Evolutionary conservation across 2,329 filamentous ascomycete species (phyloP).

Genomic region (Fusarium nisikadoi): DNA sequence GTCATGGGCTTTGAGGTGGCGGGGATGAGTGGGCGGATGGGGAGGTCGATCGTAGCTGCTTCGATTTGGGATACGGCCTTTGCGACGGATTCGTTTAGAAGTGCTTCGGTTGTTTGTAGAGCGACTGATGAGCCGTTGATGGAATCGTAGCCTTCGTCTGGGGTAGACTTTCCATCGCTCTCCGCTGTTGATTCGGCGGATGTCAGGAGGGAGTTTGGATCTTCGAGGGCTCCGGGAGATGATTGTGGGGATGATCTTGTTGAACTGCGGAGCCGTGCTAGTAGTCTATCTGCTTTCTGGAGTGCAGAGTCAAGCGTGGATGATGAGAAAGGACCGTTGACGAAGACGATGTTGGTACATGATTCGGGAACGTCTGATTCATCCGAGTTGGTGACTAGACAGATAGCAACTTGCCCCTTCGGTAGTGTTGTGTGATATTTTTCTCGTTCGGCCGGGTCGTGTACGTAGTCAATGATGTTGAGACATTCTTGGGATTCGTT

Average conservation of each 20-base stretch:
- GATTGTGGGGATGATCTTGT: fast-evolving
- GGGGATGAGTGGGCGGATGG: background rate
- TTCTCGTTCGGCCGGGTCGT: conserved; percentile 5
- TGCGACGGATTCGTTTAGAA: background rate
- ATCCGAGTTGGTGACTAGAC: conserved; percentile 19
- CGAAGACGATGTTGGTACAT: conserved; percentile 22
- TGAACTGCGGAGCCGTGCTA: background rate
- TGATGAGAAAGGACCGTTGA: conserved; percentile 18
- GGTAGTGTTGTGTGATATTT: conserved; percentile 1
- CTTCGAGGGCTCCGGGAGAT: background rate
- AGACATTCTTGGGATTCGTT: conserved; percentile 6
- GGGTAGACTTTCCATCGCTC: background rate
- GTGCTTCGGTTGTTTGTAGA: background rate
- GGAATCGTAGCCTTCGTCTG: conserved; percentile 11
- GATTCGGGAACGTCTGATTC: background rate
- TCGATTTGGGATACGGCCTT: background rate
- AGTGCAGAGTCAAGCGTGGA: conserved; percentile 22
- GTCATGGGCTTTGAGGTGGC: conserved; percentile 33
- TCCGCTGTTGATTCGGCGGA: fast-evolving
- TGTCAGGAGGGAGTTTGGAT: background rate
- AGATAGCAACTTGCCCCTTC: conserved; percentile 17
- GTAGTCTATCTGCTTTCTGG: conserved; percentile 12
- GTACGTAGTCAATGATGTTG: conserved; percentile 23
- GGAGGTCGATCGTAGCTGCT: background rate
- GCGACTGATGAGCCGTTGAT: background rate